Evolutionary conservation across 1,284 basidiomycete species (phyloP).

Genomic region (Ustilago curta): DNA sequence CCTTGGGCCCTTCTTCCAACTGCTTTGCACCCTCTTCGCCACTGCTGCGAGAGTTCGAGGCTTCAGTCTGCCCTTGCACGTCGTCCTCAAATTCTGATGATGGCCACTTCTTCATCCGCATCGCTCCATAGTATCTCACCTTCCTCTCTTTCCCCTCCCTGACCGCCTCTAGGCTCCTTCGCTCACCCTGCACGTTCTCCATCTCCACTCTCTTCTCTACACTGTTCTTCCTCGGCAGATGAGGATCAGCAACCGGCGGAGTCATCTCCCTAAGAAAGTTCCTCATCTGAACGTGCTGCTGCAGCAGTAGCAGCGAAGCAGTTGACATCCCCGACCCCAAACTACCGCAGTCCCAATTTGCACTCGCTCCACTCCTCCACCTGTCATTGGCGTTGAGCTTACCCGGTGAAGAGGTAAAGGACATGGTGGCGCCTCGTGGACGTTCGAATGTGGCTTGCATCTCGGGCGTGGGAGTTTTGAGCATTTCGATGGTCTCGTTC

Average conservation of each 20-base stretch:
- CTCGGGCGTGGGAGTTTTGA: conserved; percentile 14
- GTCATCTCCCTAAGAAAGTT: conserved; percentile 10
- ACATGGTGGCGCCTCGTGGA: neutral
- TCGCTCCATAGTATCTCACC: conserved; percentile 18
- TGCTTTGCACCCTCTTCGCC: neutral
- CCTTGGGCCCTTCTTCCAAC: neutral
- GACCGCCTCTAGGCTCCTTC: neutral
- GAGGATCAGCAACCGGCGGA: conserved; percentile 13
- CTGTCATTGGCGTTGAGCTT: neutral
- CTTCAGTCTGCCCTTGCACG: neutral
- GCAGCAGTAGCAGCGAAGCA: conserved; percentile 23
- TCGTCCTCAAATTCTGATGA: neutral
- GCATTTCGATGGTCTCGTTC: conserved; percentile 7
- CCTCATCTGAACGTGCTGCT: conserved; percentile 27
- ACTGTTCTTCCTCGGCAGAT: neutral
- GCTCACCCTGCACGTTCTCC: conserved; percentile 1
- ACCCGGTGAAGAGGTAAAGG: neutral
- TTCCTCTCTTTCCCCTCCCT: conserved; percentile 11
- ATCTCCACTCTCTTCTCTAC: neutral
- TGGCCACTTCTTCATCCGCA: conserved; percentile 15
- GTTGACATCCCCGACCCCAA: neutral
- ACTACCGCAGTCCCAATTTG: neutral
- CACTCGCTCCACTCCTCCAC: neutral
- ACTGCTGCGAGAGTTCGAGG: neutral
- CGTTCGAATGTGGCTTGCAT: neutral